Evolutionary conservation across 139 green algal genomes (phyloP).

Genomic region (Pseudopediastrum boryanum): DNA sequence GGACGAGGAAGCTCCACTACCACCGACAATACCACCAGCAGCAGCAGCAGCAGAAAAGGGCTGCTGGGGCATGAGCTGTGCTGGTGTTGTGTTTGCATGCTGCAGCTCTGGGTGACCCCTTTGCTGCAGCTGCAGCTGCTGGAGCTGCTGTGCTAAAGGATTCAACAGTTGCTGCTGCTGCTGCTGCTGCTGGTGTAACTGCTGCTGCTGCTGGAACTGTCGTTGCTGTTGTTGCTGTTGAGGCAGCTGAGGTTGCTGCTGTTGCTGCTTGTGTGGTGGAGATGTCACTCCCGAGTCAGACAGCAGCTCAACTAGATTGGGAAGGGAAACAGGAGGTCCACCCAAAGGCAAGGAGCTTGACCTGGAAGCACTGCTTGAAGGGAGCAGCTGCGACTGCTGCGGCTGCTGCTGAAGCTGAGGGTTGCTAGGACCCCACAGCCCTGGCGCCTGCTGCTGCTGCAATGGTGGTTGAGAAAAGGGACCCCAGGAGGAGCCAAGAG

Average conservation of each 20-base stretch:
- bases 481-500: background rate
- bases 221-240: conserved; percentile 32
- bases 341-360: no score
- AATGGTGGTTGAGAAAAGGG: no score
- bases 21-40: background rate
- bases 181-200: conserved; percentile 25
- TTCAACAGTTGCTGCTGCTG: background rate
- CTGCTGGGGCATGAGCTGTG: no score
- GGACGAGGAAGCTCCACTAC: background rate
- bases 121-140: background rate
- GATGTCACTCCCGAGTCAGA: no score
- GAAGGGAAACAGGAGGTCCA: no score
- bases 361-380: background rate
- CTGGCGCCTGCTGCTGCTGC: no score
- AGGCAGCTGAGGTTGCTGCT: conserved; percentile 30
- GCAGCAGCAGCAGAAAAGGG: background rate
- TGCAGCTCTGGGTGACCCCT: background rate
- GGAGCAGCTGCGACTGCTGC: background rate
- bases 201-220: conserved; percentile 21
- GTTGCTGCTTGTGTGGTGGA: conserved; percentile 16
- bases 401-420: no score
- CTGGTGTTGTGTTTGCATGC: no score
- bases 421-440: no score
- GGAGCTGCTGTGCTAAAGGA: background rate
- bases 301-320: no score